Percentiles rank a stretch among this genome's conserved stretches.
phyloP scores from a whole-genome alignment of 2,329 filamentous ascomycete species.

The Grosmannia clavigera region DNA sequence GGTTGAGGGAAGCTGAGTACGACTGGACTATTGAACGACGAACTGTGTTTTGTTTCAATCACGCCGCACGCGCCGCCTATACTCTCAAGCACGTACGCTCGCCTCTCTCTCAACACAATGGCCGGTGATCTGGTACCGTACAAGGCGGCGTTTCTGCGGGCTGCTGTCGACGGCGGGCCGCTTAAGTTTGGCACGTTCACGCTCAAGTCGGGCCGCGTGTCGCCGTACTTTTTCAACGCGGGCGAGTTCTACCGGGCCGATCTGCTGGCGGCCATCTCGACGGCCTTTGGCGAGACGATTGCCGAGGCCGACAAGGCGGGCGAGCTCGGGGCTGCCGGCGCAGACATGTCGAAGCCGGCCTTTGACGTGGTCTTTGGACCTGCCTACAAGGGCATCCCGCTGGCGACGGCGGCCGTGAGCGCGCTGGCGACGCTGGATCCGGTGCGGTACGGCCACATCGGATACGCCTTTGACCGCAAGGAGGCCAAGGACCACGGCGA shows the following conservation, averaged over 20 bases:
- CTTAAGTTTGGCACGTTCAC: constrained; percentile 76
- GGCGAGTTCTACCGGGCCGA: constrained; percentile 76
- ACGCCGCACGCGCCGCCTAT: not conserved
- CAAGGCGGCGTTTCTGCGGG: constrained; percentile 61
- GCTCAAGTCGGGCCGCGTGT: constrained; percentile 83
- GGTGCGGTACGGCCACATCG: constrained; percentile 47
- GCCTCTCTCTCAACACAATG: constrained; percentile 8
- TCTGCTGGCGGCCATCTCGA: constrained; percentile 64
- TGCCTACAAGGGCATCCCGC: constrained; percentile 92
- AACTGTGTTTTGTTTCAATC: not conserved
- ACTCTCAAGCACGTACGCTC: not conserved
- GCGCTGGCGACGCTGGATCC: constrained; percentile 23
- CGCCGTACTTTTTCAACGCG: constrained; percentile 97
- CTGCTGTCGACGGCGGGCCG: constrained; percentile 54
- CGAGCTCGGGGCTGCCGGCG: not conserved
- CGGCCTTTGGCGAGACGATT: constrained; percentile 65
- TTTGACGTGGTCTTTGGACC: constrained; percentile 88
- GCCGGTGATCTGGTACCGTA: constrained; percentile 37
- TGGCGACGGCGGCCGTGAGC: constrained; percentile 55
- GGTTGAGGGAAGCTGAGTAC: not conserved
- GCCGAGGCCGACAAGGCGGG: constrained; percentile 11
- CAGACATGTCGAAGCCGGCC: not conserved
- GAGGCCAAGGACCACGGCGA: constrained; percentile 95
- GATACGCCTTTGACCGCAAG: constrained; percentile 90
- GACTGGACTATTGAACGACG: not conserved